Evolutionary conservation across 2,329 filamentous ascomycete genomes (phyloP).

Genomic region (Clonostachys chloroleuca): DNA sequence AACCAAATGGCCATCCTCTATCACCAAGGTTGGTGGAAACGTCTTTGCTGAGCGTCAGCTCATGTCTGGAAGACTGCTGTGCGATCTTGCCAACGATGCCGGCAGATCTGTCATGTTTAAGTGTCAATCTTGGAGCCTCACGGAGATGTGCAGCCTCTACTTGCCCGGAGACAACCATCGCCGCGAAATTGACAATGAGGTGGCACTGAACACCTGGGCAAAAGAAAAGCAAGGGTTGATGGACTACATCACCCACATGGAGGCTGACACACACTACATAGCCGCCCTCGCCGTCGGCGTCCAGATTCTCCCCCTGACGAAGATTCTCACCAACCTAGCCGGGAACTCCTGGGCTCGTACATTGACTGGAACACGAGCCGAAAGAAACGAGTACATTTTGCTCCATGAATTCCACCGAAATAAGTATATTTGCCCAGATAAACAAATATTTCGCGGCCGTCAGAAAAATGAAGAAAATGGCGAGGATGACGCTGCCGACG

Average conservation of each 20-base stretch:
- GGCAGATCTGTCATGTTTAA: slow-evolving; percentile 96
- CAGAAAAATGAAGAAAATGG: slow-evolving; percentile 68
- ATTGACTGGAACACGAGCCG: slow-evolving; percentile 88
- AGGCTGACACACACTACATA: slow-evolving; percentile 94
- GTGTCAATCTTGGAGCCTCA: slow-evolving; percentile 96
- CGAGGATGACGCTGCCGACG: slow-evolving; percentile 60
- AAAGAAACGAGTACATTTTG: slow-evolving; percentile 98
- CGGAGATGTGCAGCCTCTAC: slow-evolving; percentile 94
- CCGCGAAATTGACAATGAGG: slow-evolving; percentile 84
- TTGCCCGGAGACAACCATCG: slow-evolving; percentile 69
- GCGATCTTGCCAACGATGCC: slow-evolving; percentile 92
- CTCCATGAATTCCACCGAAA: slow-evolving; percentile 94
- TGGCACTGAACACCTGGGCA: slow-evolving; percentile 78
- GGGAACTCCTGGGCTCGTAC: slow-evolving; percentile 98
- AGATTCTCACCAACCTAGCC: slow-evolving; percentile 91
- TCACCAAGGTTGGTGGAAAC: slow-evolving; percentile 80
- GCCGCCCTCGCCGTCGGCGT: slow-evolving; percentile 84
- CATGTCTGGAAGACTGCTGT: slow-evolving; percentile 83
- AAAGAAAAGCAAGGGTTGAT: slow-evolving; percentile 76
- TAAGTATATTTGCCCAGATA: slow-evolving; percentile 98
- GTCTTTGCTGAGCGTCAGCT: slow-evolving; percentile 92
- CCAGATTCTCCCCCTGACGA: slow-evolving; percentile 90
- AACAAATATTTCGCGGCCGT: slow-evolving; percentile 75
- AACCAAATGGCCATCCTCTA: slow-evolving; percentile 79
- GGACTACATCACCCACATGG: slow-evolving; percentile 91